Evolutionary conservation across 805 yeast species (phyloP).

Genomic region (Metschnikowia shivogae): DNA sequence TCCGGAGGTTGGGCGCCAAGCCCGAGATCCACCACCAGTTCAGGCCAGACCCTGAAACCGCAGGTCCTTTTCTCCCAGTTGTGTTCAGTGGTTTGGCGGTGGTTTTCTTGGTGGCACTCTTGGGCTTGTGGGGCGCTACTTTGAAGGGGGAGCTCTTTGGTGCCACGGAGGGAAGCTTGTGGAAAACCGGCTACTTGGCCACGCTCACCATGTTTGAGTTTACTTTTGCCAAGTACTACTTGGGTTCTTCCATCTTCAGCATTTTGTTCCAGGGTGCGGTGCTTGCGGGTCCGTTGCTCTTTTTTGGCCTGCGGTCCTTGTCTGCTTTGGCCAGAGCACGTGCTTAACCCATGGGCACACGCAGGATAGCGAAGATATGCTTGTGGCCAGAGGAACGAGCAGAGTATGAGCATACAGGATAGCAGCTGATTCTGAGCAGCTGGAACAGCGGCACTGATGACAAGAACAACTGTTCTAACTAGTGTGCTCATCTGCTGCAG

Average conservation of each 20-base stretch:
- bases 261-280: constrained; percentile 47
- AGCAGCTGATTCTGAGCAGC: too few species aligned
- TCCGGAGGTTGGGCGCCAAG: constrained; percentile 43
- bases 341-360: constrained; percentile 15
- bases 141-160: constrained; percentile 28
- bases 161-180: constrained; percentile 17
- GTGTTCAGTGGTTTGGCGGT: constrained; percentile 45
- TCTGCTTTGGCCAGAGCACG: constrained; percentile 40
- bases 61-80: constrained; percentile 47
- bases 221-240: constrained; percentile 54
- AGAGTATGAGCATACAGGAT: not conserved
- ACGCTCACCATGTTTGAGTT: constrained; percentile 49
- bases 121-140: constrained; percentile 40
- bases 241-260: constrained; percentile 56
- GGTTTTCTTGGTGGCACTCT: constrained; percentile 38
- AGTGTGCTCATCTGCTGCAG: too few species aligned
- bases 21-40: constrained; percentile 66
- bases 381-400: not conserved
- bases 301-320: constrained; percentile 64
- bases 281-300: constrained; percentile 51
- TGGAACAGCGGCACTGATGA: too few species aligned
- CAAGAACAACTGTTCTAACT: too few species aligned
- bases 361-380: not conserved
- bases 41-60: constrained; percentile 49
- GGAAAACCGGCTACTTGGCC: constrained; percentile 43